Percentiles rank a stretch among this genome's conserved stretches.
These are phyloP conservation scores for Erodium texanum DNA, from an alignment of 441 rosid genomes.

Conservation along the genomic window DNA sequence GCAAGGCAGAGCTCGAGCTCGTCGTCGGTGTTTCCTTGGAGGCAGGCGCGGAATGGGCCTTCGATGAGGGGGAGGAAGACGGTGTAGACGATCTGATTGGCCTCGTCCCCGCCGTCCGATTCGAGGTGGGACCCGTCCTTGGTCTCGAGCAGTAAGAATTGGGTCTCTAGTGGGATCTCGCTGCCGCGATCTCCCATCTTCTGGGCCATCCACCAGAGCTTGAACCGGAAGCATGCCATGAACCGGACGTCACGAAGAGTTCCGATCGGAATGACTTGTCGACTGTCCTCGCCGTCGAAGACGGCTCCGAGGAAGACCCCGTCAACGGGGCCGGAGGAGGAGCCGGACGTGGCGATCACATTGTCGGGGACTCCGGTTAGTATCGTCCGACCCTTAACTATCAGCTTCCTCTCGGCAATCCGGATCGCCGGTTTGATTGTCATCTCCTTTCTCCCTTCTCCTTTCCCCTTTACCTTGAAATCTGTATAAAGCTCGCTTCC, in stretches of 20 bases:
- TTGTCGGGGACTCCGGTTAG: slow-evolving; percentile 62
- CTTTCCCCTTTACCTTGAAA: no score
- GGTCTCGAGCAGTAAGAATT: slow-evolving; percentile 61
- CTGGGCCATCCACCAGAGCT: slow-evolving; percentile 96
- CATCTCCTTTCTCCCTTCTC: slow-evolving; percentile 25
- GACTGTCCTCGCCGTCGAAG: slow-evolving; percentile 46
- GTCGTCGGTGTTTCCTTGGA: slow-evolving; percentile 60
- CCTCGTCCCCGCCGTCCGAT: no score
- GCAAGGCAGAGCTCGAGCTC: slow-evolving; percentile 79
- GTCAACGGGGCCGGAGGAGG: slow-evolving; percentile 42
- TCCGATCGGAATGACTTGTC: slow-evolving; percentile 59
- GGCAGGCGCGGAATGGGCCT: slow-evolving; percentile 58
- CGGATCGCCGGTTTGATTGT: slow-evolving; percentile 74
- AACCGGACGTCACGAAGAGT: slow-evolving; percentile 59
- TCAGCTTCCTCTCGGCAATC: slow-evolving; percentile 49
- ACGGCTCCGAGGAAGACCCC: slow-evolving; percentile 71
- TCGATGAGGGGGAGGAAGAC: slow-evolving; percentile 78
- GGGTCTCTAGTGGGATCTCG: slow-evolving; percentile 82
- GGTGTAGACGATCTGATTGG: slow-evolving; percentile 40
- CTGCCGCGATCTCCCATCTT: slow-evolving; percentile 69
- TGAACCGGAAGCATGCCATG: slow-evolving; percentile 86
- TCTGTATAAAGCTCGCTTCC: background rate
- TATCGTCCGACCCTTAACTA: slow-evolving; percentile 54
- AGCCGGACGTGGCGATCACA: slow-evolving; percentile 54
- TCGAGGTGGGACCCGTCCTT: slow-evolving; percentile 47